These are phyloP conservation scores for Xylaria intraflava DNA, from an alignment of 495 filamentous ascomycete genomes.

Conservation along the genomic window DNA sequence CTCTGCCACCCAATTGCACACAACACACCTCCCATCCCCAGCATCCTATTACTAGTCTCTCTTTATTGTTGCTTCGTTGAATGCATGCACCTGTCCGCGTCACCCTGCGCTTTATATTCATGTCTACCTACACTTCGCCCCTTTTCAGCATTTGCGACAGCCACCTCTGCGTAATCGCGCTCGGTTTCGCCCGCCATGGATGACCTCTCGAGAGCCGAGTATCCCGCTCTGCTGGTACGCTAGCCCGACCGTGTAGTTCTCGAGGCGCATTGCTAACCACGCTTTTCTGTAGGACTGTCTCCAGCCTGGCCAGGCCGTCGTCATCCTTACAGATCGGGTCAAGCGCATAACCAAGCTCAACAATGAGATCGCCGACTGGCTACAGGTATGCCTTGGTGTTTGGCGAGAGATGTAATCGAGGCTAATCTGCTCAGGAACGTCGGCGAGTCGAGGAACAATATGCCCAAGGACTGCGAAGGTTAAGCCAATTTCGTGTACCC, in stretches of 20 bases:
- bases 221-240: constrained; percentile 91
- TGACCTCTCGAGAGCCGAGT: constrained; percentile 85
- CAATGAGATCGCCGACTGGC: constrained; percentile 89
- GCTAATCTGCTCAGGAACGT: constrained; percentile 62
- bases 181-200: constrained; percentile 49
- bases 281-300: constrained; percentile 58
- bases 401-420: constrained; percentile 13
- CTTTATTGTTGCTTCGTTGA: constrained; percentile 12
- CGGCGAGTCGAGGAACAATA: constrained; percentile 89
- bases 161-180: constrained; percentile 17
- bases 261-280: constrained; percentile 7
- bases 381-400: constrained; percentile 69
- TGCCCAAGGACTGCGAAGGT: constrained; percentile 72
- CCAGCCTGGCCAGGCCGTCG: constrained; percentile 78
- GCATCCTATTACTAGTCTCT: background rate
- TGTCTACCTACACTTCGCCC: constrained; percentile 27
- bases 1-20: background rate
- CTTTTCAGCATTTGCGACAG: constrained; percentile 16
- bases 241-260: constrained; percentile 1
- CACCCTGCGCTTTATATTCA: constrained; percentile 21
- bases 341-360: constrained; percentile 83
- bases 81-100: constrained; percentile 13
- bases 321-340: constrained; percentile 78
- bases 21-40: background rate
- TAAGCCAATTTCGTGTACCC: constrained; percentile 65